Conservation (phyloP, 1,139 yeast species). For the Suhomyces anneliseae region DNA sequence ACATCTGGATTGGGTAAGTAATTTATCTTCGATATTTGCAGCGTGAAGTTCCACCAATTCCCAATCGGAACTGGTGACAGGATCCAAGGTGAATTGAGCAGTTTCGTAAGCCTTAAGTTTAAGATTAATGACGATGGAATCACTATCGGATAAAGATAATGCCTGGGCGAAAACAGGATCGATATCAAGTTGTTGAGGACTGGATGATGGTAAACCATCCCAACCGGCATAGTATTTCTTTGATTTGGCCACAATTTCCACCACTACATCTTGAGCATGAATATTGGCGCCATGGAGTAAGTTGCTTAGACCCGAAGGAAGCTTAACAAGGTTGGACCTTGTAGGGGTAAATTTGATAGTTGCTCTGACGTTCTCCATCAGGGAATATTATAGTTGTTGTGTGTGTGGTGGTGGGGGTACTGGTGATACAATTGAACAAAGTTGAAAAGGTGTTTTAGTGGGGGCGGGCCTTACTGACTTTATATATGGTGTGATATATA, state of each 20-base stretch:
- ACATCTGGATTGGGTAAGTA: conserved; percentile 80
- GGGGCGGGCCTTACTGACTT: too few relatives aligned
- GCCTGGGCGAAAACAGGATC: conserved; percentile 44
- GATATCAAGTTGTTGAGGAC: conserved; percentile 33
- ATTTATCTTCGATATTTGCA: conserved; percentile 67
- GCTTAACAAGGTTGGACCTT: conserved; percentile 56
- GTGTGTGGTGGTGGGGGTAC: too few relatives aligned
- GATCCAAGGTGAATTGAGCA: conserved; percentile 71
- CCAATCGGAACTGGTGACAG: conserved; percentile 81
- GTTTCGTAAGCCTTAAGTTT: conserved; percentile 53
- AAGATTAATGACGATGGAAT: conserved; percentile 41
- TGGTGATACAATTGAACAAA: background rate
- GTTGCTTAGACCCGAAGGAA: conserved; percentile 54
- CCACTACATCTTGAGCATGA: conserved; percentile 59
- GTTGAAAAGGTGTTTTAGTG: background rate
- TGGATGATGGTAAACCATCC: conserved; percentile 63
- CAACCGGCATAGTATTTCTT: conserved; percentile 64
- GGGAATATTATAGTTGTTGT: background rate
- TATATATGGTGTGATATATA: too few relatives aligned
- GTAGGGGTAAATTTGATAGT: conserved; percentile 33
- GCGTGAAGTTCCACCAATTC: conserved; percentile 87
- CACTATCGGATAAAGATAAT: conserved; percentile 51
- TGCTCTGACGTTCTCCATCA: conserved; percentile 43
- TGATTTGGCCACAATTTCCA: conserved; percentile 39
- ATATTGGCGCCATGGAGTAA: conserved; percentile 55